These are phyloP conservation scores for Primulina tabacum DNA, from an alignment of 257 asterid genomes.

Conservation along the genomic window DNA sequence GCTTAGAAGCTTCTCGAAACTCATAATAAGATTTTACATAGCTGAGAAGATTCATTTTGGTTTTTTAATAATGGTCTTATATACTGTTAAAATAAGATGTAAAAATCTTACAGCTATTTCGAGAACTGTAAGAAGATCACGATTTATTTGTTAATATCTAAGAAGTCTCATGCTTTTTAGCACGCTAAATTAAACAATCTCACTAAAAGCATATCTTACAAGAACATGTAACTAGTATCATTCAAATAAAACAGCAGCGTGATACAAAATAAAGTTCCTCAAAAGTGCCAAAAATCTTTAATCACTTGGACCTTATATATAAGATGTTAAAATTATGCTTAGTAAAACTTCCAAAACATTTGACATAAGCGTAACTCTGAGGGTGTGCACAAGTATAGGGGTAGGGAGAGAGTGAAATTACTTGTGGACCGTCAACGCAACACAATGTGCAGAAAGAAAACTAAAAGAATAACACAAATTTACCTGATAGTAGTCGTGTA, in stretches of 20 bases:
- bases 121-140: not conserved
- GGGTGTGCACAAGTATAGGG: not conserved
- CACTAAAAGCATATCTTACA: not conserved
- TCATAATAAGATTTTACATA: too few species aligned
- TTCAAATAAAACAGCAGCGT: not conserved
- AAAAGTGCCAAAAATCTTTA: not conserved
- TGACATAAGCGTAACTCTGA: too few species aligned
- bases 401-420: not conserved
- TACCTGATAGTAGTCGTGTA: constrained; percentile 80
- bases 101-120: not conserved
- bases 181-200: not conserved
- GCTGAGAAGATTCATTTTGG: not conserved
- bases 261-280: not conserved
- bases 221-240: not conserved
- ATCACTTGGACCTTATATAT: not conserved
- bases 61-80: not conserved
- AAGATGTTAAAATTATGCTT: not conserved
- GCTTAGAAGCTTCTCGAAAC: too few species aligned
- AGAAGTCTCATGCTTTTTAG: not conserved
- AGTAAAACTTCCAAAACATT: too few species aligned
- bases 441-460: not conserved
- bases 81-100: not conserved
- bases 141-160: not conserved
- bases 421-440: not conserved
- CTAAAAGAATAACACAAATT: constrained; percentile 11